Percentiles rank a stretch among this genome's conserved stretches.
phyloP scores from a whole-genome alignment of 169 alveolate species.

The Plasmodium malariae region DNA sequence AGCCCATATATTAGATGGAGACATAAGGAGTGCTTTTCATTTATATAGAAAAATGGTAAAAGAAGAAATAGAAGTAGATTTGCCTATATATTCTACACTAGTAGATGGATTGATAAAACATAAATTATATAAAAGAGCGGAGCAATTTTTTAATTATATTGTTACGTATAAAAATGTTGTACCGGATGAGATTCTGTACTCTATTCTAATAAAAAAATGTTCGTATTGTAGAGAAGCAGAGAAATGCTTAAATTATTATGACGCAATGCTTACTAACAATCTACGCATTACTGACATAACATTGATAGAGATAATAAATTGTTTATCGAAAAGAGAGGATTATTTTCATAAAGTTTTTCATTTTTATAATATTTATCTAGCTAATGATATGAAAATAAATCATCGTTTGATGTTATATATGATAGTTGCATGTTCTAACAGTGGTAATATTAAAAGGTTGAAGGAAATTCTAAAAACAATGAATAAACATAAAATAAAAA shows the following conservation, averaged over 20 bases:
- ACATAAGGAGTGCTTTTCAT: slow-evolving; percentile 83
- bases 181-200: slow-evolving; percentile 89
- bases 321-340: slow-evolving; percentile 79
- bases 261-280: slow-evolving; percentile 83
- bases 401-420: slow-evolving; percentile 52
- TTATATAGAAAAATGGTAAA: slow-evolving; percentile 86
- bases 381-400: slow-evolving; percentile 84
- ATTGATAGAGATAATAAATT: slow-evolving; percentile 84
- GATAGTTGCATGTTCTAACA: slow-evolving; percentile 81
- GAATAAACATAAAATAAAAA: slow-evolving; percentile 51
- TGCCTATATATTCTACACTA: slow-evolving; percentile 84
- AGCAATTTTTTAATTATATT: slow-evolving; percentile 85
- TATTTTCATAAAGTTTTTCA: slow-evolving; percentile 84
- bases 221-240: slow-evolving; percentile 83
- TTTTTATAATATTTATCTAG: slow-evolving; percentile 83
- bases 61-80: slow-evolving; percentile 83
- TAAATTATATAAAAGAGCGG: slow-evolving; percentile 81
- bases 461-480: slow-evolving; percentile 81
- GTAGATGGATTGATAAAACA: slow-evolving; percentile 86
- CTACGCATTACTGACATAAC: slow-evolving; percentile 86
- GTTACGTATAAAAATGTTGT: slow-evolving; percentile 87
- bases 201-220: slow-evolving; percentile 90
- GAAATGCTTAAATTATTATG: slow-evolving; percentile 85
- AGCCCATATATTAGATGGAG: slow-evolving; percentile 83
- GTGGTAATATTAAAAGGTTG: slow-evolving; percentile 80